Evolutionary conservation across 257 asterid genomes (phyloP).

Genomic region (Salvia hispanica): DNA sequence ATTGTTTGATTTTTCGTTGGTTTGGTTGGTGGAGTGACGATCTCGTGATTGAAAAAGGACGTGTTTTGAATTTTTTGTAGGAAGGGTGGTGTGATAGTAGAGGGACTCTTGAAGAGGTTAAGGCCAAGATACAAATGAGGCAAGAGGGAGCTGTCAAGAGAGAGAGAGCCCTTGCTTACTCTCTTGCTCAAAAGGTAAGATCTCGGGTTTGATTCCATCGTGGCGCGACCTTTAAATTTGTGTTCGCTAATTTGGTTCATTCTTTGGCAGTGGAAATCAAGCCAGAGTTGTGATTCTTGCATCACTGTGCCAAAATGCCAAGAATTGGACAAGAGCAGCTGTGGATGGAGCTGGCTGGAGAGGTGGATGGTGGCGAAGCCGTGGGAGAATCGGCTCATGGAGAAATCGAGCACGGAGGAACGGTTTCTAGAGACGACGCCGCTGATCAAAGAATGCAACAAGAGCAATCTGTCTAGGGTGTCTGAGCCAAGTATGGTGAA

Average conservation of each 20-base stretch:
- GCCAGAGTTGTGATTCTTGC: constrained; percentile 44
- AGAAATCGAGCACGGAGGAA: constrained; percentile 45
- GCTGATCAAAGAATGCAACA: constrained; percentile 34
- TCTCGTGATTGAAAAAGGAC: not conserved
- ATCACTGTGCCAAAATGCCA: constrained; percentile 44
- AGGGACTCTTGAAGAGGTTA: constrained; percentile 76
- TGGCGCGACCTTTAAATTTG: too few relatives aligned
- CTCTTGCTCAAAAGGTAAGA: constrained; percentile 78
- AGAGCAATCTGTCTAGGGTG: constrained; percentile 36
- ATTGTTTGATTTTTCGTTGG: too few relatives aligned
- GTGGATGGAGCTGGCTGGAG: constrained; percentile 96
- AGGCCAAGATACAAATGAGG: constrained; percentile 83
- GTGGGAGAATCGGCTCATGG: constrained; percentile 90
- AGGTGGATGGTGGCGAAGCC: constrained; percentile 99
- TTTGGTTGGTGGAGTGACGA: not conserved
- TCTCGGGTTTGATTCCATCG: too few relatives aligned
- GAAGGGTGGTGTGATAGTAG: constrained; percentile 94
- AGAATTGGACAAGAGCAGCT: constrained; percentile 55
- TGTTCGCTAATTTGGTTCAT: not conserved
- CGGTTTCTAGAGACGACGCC: constrained; percentile 46
- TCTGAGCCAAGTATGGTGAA: constrained; percentile 53
- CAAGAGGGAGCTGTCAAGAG: constrained; percentile 87
- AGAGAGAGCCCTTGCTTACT: constrained; percentile 87
- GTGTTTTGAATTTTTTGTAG: constrained; percentile 33
- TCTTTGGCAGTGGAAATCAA: constrained; percentile 56